Evolutionary conservation across 2,329 filamentous ascomycete species (phyloP).

Genomic region (Aureobasidium sp.): DNA sequence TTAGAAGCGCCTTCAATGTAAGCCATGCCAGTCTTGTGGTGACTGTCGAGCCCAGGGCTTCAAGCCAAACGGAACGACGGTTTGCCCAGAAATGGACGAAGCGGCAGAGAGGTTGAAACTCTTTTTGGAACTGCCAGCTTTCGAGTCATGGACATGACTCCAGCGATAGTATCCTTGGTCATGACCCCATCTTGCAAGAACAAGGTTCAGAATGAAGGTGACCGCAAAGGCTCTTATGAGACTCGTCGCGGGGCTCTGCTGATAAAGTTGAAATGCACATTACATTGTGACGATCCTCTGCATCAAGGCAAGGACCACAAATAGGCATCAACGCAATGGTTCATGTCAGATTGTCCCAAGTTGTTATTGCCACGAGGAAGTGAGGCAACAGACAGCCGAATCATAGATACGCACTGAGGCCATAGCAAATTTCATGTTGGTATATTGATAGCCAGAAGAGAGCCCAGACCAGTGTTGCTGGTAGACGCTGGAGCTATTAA

Average conservation of each 20-base stretch:
- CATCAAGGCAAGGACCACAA: not conserved
- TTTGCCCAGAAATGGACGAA: not conserved
- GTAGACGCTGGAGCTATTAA: constrained; percentile 8
- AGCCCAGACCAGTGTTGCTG: not conserved
- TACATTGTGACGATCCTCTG: too few relatives aligned
- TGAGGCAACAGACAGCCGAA: not conserved
- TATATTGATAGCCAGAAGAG: not conserved
- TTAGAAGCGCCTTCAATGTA: not conserved
- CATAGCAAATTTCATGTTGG: not conserved
- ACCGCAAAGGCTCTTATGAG: not conserved
- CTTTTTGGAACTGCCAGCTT: not conserved
- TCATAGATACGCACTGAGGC: too few relatives aligned
- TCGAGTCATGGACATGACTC: constrained; percentile 3
- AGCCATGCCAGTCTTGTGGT: not conserved
- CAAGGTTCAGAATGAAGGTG: too few relatives aligned
- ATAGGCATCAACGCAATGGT: not conserved
- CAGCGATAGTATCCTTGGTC: not conserved
- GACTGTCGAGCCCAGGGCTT: not conserved
- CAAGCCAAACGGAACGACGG: not conserved
- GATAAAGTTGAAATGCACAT: not conserved
- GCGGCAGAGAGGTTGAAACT: not conserved
- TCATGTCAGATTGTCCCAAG: not conserved
- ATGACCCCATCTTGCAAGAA: not conserved
- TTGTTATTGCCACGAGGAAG: not conserved
- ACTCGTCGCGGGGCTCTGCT: not conserved